phyloP scores from a whole-genome alignment of 331 rosid genomes.

The Telfairia occidentalis region DNA sequence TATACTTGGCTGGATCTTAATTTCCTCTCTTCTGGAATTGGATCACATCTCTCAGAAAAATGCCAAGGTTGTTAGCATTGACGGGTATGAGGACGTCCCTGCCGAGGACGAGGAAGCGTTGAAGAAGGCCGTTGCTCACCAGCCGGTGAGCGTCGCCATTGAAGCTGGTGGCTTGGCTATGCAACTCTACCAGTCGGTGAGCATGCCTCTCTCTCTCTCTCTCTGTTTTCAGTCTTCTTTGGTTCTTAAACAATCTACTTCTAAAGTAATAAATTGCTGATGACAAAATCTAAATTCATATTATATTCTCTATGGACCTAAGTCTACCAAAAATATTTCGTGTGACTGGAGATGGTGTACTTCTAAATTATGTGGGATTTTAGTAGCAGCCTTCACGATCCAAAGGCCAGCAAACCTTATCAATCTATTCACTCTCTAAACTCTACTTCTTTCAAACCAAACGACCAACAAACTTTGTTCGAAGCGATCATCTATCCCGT shows the following conservation, averaged over 20 bases:
- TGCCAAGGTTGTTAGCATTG: conserved; percentile 58
- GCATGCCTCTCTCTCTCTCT: neutral
- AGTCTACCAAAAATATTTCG: no score
- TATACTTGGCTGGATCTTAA: neutral
- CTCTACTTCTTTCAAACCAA: no score
- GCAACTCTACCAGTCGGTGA: conserved; percentile 69
- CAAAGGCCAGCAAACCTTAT: no score
- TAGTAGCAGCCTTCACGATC: no score
- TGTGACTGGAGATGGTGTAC: neutral
- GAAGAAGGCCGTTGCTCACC: conserved; percentile 83
- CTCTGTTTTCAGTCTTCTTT: neutral
- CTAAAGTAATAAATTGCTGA: no score
- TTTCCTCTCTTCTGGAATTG: neutral
- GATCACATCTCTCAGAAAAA: conserved; percentile 27
- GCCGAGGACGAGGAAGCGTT: conserved; percentile 43
- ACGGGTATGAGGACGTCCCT: conserved; percentile 76
- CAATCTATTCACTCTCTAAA: no score
- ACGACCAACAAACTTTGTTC: neutral
- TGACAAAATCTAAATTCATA: no score
- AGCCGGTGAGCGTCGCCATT: conserved; percentile 86
- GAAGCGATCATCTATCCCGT: no score
- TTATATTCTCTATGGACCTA: no score
- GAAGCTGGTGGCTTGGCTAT: conserved; percentile 68
- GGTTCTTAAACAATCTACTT: no score
- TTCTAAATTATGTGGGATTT: neutral